phyloP scores from a whole-genome alignment of 1,284 basidiomycete genomes.

The Ceratobasidium sp. region DNA sequence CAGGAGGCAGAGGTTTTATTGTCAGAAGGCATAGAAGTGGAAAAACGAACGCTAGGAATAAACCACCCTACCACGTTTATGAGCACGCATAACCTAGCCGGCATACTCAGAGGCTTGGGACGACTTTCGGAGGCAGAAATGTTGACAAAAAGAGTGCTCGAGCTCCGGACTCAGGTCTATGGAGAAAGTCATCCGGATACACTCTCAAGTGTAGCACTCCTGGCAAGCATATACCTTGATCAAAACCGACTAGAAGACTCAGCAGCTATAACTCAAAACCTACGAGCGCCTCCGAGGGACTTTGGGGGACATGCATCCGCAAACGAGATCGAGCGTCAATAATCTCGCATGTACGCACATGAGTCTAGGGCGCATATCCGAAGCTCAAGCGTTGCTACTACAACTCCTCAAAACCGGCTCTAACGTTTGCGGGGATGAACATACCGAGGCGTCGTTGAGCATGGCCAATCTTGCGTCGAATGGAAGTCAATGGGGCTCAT shows the following conservation, averaged over 20 bases:
- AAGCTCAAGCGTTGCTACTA: constrained; percentile 6
- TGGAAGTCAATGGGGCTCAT: not conserved
- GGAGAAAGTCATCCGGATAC: constrained; percentile 31
- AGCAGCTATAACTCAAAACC: not conserved
- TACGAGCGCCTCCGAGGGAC: not conserved
- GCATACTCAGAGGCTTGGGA: too few species aligned
- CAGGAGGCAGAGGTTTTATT: not conserved
- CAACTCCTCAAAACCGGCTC: not conserved
- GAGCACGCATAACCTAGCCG: not conserved
- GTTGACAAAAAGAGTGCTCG: not conserved
- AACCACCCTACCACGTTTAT: constrained; percentile 15
- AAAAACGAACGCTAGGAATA: constrained; percentile 1
- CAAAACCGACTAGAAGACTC: constrained; percentile 18
- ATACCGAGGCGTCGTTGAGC: not conserved
- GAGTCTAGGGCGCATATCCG: not conserved
- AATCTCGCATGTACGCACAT: constrained; percentile 6
- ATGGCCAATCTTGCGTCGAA: constrained; percentile 10
- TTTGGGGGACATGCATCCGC: constrained; percentile 1
- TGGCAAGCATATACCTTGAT: not conserved
- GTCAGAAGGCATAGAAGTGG: not conserved
- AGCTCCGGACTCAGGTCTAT: not conserved
- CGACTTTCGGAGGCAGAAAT: too few species aligned
- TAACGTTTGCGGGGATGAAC: not conserved
- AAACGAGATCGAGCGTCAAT: not conserved
- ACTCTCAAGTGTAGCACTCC: not conserved